Evolutionary conservation across 1,284 basidiomycete genomes (phyloP), one percentile per base, ranked within the genome.

Genomic region (Coniophora puteana): DNA sequence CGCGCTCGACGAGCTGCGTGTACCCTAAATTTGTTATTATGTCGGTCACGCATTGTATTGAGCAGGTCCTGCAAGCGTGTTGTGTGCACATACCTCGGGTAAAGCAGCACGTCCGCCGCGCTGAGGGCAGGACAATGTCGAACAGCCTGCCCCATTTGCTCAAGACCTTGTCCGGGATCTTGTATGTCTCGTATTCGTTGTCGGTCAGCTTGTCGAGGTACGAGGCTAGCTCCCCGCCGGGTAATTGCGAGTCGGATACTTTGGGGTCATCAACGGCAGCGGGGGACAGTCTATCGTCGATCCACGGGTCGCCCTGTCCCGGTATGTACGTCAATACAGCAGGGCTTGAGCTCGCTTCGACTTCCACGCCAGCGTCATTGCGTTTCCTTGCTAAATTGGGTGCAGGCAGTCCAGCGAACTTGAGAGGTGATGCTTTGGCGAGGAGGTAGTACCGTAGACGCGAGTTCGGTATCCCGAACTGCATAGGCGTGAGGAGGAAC

Each of bases 401-500:
- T 40, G 22, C 6, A 44, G 40, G 29, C 52, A 49, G 31, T 45
- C 52, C 50, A 29, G 40, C 34, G 44, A 71, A 74, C 13, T 36
- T n/a, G 8, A 71, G 50, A 3, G 77, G 68, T 4, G 49, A 48
- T 14, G 58, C 55, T 50, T 76, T 82, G 6, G 84, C 85, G 1
- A 89, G 73, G n/a, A 86, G 65, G 50, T 89, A 89, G 54, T 89
- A 89, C 23, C 87, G 72, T 41, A 86, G 61, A 14, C 85, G 76
- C 12, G 87, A 89, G 54, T 89, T 89, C 5, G 87, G 86, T 18
- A 88, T 78, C 16, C 80, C 78, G 47, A 83, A 85, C 55, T 89
- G 86, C 4, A 87, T 60, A 1, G 86, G 87, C 21, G 79, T 87
- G 31, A 89, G 60, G 12, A 84, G 65, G 18, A 87, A 65, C 56